Base-by-base conservation (phyloP, 257 asterid species). In the Solanum appendiculatum region DNA sequence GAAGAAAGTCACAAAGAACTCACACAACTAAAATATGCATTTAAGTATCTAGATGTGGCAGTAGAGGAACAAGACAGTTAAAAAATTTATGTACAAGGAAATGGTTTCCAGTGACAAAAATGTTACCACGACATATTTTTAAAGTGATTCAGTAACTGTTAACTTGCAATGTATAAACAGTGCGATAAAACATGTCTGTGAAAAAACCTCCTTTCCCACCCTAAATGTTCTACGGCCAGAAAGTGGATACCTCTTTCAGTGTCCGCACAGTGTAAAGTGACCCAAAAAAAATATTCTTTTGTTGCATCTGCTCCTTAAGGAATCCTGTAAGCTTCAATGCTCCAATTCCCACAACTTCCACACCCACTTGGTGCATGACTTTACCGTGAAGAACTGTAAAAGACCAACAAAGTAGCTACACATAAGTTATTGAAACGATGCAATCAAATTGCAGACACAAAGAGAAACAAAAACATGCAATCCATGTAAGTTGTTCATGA, bases 261-360 rank as follows among this genome's bases (percentile, higher is more conserved):
- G 98, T 83, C 84, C 99, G 98, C 87, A 97, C 99, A 18, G 99
- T 97, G 91, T 97, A 97, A 87, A 95, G 93, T 56, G 99, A 95
- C 74, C 94, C 94, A 87, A 94, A 92, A 86, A 89, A 88, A 84
- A 95, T 90, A 89, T 96, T 95, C 89, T 92, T 93, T 89, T 93
- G 96, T 87, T 91, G 97, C 99, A 97, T 92, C 93, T 87, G 92
- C 63, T 97, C 99, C 87, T 95, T 93, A 83, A 97, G 99, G 86
- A 90, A 95, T 87, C 97, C 96, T 48, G 99, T 95, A 84, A 97
- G 97, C 90, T 97, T 95, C 92, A 95, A 83, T 29, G 99, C 99
- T 89, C 99, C 99, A 86, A 94, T 90, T 91, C 99, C 98, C 31
- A 93, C 90, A 86, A 93, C 92, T 91, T 95, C 97, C 82, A 97